Evolutionary conservation across 2,329 filamentous ascomycete species (phyloP).

Genomic region (Uncinocarpus reesii): DNA sequence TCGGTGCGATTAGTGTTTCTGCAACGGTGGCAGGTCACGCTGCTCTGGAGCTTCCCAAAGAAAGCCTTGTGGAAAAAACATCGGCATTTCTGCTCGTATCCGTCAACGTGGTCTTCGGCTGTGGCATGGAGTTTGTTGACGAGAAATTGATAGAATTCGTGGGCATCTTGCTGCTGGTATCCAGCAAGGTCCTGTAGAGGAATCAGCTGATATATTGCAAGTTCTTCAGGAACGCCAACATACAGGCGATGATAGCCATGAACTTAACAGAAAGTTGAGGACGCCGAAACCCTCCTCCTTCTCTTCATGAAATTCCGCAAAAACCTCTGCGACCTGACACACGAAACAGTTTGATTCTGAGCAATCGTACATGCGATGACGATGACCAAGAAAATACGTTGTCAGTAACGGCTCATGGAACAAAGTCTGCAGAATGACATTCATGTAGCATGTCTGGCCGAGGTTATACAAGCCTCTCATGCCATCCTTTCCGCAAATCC

Average conservation of each 20-base stretch:
- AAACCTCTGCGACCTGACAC: slow-evolving; percentile 53
- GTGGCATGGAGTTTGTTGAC: slow-evolving; percentile 78
- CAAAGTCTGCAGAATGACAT: slow-evolving; percentile 85
- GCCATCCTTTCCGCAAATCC: slow-evolving; percentile 76
- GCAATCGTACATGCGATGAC: slow-evolving; percentile 71
- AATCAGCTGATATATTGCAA: slow-evolving; percentile 40
- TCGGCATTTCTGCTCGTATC: slow-evolving; percentile 49
- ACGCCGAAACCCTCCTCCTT: slow-evolving; percentile 81
- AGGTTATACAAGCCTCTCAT: slow-evolving; percentile 92
- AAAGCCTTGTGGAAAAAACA: slow-evolving; percentile 94
- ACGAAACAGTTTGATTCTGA: slow-evolving; percentile 47
- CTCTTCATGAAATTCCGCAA: slow-evolving; percentile 51
- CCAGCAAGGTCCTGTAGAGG: slow-evolving; percentile 58
- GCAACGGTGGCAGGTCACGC: slow-evolving; percentile 83
- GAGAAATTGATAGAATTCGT: slow-evolving; percentile 94
- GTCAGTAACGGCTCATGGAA: slow-evolving; percentile 86
- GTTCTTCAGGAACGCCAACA: slow-evolving; percentile 20
- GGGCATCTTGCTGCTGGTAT: slow-evolving; percentile 90
- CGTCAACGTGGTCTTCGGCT: slow-evolving; percentile 61
- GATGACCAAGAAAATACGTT: slow-evolving; percentile 85
- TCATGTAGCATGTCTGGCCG: slow-evolving; percentile 97
- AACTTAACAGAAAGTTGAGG: slow-evolving; percentile 75
- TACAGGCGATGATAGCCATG: slow-evolving; percentile 53
- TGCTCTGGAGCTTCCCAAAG: slow-evolving; percentile 81
- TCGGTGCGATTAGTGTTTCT: slow-evolving; percentile 69